Percentiles rank a stretch among this genome's conserved stretches.
These are phyloP conservation scores for Aspergillus steynii DNA, from an alignment of 495 filamentous ascomycete genomes.

Conservation along the genomic window DNA sequence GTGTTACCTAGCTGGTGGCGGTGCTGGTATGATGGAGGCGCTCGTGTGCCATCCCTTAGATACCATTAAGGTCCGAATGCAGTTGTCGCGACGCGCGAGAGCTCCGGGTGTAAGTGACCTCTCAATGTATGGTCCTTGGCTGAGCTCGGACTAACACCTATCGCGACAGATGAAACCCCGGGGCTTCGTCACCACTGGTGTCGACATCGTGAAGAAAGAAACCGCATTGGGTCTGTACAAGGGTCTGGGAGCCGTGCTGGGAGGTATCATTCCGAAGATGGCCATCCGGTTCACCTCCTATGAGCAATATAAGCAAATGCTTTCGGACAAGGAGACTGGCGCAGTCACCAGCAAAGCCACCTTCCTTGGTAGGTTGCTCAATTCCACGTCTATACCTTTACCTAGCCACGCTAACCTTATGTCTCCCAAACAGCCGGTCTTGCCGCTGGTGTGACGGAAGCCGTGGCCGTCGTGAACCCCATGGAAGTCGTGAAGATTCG, in stretches of 20 bases:
- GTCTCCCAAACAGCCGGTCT: slow-evolving; percentile 65
- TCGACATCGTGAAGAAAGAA: slow-evolving; percentile 84
- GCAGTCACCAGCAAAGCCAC: slow-evolving; percentile 70
- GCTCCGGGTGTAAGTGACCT: slow-evolving; percentile 67
- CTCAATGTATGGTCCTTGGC: neutral
- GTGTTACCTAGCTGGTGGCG: slow-evolving; percentile 75
- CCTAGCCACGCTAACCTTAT: slow-evolving; percentile 2
- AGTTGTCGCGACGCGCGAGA: slow-evolving; percentile 84
- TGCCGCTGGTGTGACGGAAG: slow-evolving; percentile 90
- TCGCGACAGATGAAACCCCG: slow-evolving; percentile 63
- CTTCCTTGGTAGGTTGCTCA: slow-evolving; percentile 66
- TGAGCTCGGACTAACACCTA: slow-evolving; percentile 23
- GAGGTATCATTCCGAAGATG: slow-evolving; percentile 99
- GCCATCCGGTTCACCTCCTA: slow-evolving; percentile 98
- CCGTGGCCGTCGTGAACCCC: slow-evolving; percentile 91
- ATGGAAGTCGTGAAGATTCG: slow-evolving; percentile 99
- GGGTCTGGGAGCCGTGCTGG: slow-evolving; percentile 91
- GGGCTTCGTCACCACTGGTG: slow-evolving; percentile 84
- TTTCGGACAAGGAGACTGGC: slow-evolving; percentile 71
- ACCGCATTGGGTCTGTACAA: slow-evolving; percentile 94
- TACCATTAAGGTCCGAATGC: slow-evolving; percentile 99
- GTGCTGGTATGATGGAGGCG: slow-evolving; percentile 99
- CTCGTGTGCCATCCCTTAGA: slow-evolving; percentile 95
- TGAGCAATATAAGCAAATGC: slow-evolving; percentile 85
- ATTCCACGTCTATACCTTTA: neutral